Evolutionary conservation across 2,329 filamentous ascomycete genomes (phyloP), one percentile per base, ranked within the genome.

Genomic region (Trichoderma arundinaceum): DNA sequence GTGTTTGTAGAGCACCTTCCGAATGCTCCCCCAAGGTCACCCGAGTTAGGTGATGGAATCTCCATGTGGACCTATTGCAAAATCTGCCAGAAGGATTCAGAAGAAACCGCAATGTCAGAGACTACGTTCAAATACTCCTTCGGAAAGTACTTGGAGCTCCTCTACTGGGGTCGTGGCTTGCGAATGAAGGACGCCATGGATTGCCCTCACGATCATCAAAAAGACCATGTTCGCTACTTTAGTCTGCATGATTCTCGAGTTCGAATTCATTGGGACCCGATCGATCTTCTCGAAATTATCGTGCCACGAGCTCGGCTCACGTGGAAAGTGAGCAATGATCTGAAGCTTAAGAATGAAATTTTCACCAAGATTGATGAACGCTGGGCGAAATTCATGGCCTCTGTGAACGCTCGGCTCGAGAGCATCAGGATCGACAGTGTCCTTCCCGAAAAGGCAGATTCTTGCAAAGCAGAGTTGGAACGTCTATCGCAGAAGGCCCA

Each of bases 11-110:
- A 97, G 74, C 73, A 76, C 35, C 69, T 77, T 6, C 71, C 77
- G 10, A 89, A 88, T 38, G 77, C 79, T 3, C 73, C 77, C 3
- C 72, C 76, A 3, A 72, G 72, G 61, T 67, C 67, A 17, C 71
- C 77, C 35, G 89, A 77, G 86, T 75, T 74, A 61, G 77, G 77
- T 48, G 79, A 81, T 49, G 91, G 89, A 2, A 96, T 99, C 64
- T 86, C 94, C 65, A 97, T 99, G 92, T 99, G 96, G 96, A 98
- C 92, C 70, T 92, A 90, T 71, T 99, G 95, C 81, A 95, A 96
- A 72, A 84, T 92, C 35, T 99, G 96, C 77, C 90, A 92, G 60
- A 92, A 92, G 70, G 94, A 98, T 75, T 96, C 94, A 0, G 91
- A 92, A 44, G 89, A 94, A 54, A 91, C 92, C 70, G 89, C 90